Evolutionary conservation across 352 stramenopile genomes (phyloP), one percentile per base, ranked within the genome.

Genomic region (Phytopythium montanum): DNA sequence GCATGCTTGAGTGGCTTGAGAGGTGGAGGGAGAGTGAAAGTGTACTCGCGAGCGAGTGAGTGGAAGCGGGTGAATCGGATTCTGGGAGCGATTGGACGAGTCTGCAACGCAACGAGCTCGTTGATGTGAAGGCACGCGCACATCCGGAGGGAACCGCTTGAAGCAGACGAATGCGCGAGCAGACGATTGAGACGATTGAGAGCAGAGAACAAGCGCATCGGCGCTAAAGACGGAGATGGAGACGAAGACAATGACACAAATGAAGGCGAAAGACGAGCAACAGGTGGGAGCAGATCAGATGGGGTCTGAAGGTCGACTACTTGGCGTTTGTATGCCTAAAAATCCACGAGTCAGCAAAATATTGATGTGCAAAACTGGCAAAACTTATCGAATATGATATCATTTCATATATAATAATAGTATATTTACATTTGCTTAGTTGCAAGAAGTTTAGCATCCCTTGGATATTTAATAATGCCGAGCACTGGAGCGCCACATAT

Each of bases 11-110:
- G 51, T 6, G 18, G 46, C 12, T 16, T 21, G 29, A 31, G 16
- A 14, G n/a, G 31, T n/a, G 28, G 36, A 56, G 36, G 23, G 51
- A 14, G 36, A 29, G 23, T n/a, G 33, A 41, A 41, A 38, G 49
- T 55, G 49, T 55, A 42, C 49, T 55, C 49, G 49, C 13, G 28
- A 25, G 28, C 50, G 50, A 56, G 29, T 56, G 50, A 45, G 31
- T 56, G 50, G 14, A 33, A 56, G 50, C 8, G 16, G 50, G 7
- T 21, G 50, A 56, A 45, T 56, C 50, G 49, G n/a, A 23, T 54
- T 54, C 48, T 54, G 48, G 8, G 14, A 28, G 25, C 48, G 23
- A 34, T n/a, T 19, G 48, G 39, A 50, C 42, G 42, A 50, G 21
- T 50, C 21, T 19, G 39, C 42, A 50, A 50, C 42, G 42, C 21